Percentiles rank a stretch among this genome's conserved stretches.
These are phyloP conservation scores for Drechmeria coniospora DNA, from an alignment of 2,329 filamentous ascomycete genomes.

Conservation along the genomic window DNA sequence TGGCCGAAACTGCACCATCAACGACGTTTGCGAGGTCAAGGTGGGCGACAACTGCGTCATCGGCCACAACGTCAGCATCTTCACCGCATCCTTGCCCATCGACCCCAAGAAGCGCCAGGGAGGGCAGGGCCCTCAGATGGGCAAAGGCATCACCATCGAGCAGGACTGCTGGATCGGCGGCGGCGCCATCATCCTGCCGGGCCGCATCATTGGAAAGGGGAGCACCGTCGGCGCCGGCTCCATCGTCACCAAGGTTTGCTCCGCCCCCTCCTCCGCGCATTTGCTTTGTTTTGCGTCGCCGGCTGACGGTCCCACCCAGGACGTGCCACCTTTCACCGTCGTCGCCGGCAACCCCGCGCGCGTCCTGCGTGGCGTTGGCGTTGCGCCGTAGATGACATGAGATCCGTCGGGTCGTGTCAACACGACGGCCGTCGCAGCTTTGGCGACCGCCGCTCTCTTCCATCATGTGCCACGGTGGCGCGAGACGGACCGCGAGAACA, in stretches of 20 bases:
- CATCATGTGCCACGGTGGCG: too few species aligned
- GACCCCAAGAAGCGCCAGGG: conserved; percentile 63
- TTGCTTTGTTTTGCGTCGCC: not conserved
- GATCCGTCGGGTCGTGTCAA: not conserved
- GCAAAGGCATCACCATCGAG: conserved; percentile 60
- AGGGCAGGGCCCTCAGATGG: conserved; percentile 54
- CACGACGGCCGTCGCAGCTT: conserved; percentile 1
- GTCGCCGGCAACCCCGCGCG: conserved; percentile 56
- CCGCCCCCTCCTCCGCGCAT: not conserved
- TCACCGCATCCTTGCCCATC: conserved; percentile 56
- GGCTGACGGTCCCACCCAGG: conserved; percentile 15
- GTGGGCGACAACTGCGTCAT: conserved; percentile 68
- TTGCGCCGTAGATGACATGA: conserved; percentile 11
- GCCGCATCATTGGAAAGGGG: conserved; percentile 66
- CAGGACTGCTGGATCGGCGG: conserved; percentile 77
- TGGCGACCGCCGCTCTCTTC: conserved; percentile 4
- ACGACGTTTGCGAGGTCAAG: conserved; percentile 69
- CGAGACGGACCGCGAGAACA: too few species aligned
- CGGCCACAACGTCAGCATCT: conserved; percentile 75
- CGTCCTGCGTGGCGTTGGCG: conserved; percentile 29
- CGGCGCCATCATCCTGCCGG: conserved; percentile 61
- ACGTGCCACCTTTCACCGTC: conserved; percentile 53
- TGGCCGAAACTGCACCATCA: conserved; percentile 67
- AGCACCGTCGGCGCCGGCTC: conserved; percentile 69
- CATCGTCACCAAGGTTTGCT: conserved; percentile 60